Evolutionary conservation across 441 rosid species (phyloP).

Genomic region (Geranium incanum): DNA sequence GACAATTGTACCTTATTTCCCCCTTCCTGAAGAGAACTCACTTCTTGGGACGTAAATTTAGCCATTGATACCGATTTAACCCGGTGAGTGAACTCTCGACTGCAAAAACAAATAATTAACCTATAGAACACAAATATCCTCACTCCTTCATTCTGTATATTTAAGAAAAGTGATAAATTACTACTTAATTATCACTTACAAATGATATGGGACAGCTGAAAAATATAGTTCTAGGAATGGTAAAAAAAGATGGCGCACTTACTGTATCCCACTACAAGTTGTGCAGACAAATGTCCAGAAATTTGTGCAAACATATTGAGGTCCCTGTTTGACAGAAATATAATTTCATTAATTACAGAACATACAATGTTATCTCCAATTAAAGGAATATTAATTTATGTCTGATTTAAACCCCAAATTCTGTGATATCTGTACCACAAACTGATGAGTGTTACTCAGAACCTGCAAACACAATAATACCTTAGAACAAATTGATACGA

Average conservation of each 20-base stretch:
- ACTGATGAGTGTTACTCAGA: neutral
- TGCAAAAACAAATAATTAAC: slow-evolving; percentile 27
- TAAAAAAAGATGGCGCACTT: slow-evolving; percentile 27
- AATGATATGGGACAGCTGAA: slow-evolving; percentile 4
- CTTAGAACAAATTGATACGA: neutral
- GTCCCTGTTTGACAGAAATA: slow-evolving; percentile 55
- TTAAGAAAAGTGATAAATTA: neutral
- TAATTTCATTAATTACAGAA: slow-evolving; percentile 15
- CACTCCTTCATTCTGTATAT: neutral
- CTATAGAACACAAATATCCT: slow-evolving; percentile 15
- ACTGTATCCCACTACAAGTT: slow-evolving; percentile 96
- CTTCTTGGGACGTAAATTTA: slow-evolving; percentile 86
- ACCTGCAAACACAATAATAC: neutral
- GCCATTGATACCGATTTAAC: slow-evolving; percentile 96
- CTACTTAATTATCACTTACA: neutral
- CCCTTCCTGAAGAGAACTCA: slow-evolving; percentile 65
- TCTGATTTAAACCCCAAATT: slow-evolving; percentile 1
- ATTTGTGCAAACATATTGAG: slow-evolving; percentile 92
- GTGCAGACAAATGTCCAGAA: slow-evolving; percentile 98
- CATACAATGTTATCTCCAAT: slow-evolving; percentile 7
- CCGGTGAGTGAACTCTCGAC: slow-evolving; percentile 94
- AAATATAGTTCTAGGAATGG: neutral
- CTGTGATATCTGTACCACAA: neutral
- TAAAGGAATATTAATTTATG: slow-evolving; percentile 7
- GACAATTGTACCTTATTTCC: slow-evolving; percentile 68